Percentiles rank a stretch among this genome's conserved stretches.
These are phyloP conservation scores for Rhodomyrtus psidioides DNA, from an alignment of 441 rosid genomes.

Conservation along the genomic window DNA sequence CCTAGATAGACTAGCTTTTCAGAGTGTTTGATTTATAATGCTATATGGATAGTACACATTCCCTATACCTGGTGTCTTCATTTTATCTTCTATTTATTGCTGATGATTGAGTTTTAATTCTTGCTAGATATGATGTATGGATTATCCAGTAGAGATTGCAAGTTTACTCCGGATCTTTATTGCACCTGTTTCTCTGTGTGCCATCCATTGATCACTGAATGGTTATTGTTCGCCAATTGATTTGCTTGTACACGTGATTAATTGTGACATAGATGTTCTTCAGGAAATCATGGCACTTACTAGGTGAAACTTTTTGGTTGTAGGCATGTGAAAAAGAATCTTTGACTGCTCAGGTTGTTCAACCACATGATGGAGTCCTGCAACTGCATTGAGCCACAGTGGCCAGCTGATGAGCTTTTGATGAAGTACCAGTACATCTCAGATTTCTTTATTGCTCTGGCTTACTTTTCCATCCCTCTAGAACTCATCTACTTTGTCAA, in stretches of 20 bases:
- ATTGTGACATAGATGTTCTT: neutral
- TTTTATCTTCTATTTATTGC: neutral
- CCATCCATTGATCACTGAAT: neutral
- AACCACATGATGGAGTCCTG: constrained; percentile 54
- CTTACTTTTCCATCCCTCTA: constrained; percentile 91
- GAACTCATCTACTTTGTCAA: constrained; percentile 95
- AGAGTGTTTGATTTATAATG: neutral
- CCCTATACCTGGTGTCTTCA: neutral
- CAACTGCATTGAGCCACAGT: constrained; percentile 89
- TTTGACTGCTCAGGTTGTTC: constrained; percentile 8
- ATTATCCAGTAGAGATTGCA: neutral
- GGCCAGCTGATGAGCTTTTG: constrained; percentile 80
- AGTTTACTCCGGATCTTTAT: neutral
- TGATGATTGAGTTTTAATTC: neutral
- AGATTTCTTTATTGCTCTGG: constrained; percentile 92
- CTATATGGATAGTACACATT: neutral
- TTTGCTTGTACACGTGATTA: neutral
- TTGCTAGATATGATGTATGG: neutral
- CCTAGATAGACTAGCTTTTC: neutral
- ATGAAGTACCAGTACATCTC: constrained; percentile 97
- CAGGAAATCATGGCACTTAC: neutral
- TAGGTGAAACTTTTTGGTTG: neutral
- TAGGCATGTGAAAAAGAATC: constrained; percentile 29
- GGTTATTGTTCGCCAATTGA: neutral
- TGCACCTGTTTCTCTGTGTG: neutral